Conservation (phyloP, 192 early-diverging fungal species). For the Jimgerdemannia lactiflua region DNA sequence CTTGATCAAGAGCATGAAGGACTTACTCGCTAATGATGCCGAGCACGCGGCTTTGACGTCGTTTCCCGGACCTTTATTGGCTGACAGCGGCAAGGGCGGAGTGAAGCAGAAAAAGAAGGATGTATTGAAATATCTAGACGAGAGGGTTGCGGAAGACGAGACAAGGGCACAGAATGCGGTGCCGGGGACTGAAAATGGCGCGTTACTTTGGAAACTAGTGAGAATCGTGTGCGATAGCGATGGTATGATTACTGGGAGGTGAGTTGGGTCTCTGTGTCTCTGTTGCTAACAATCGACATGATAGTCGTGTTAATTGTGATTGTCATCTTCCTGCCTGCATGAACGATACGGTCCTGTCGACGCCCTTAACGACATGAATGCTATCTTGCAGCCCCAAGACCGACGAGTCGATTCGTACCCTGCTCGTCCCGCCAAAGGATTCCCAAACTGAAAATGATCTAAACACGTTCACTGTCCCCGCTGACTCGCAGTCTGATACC, state of each 20-base stretch:
- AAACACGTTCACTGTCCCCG: conserved; percentile 32
- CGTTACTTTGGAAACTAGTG: conserved; percentile 61
- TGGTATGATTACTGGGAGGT: conserved; percentile 55
- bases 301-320: too few relatives aligned
- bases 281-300: too few relatives aligned
- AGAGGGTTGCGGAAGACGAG: background rate
- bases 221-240: conserved; percentile 61
- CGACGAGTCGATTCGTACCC: conserved; percentile 42
- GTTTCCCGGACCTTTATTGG: conserved; percentile 55
- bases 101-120: conserved; percentile 48
- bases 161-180: too few relatives aligned
- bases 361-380: too few relatives aligned
- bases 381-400: conserved; percentile 30
- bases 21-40: conserved; percentile 22
- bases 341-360: background rate
- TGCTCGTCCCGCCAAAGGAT: conserved; percentile 27
- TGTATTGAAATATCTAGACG: conserved; percentile 35
- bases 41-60: conserved; percentile 8
- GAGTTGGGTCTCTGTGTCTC: conserved; percentile 9
- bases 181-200: too few relatives aligned
- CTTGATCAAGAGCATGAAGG: conserved; percentile 43
- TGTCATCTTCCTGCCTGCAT: background rate
- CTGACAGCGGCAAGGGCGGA: conserved; percentile 37
- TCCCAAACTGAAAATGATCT: conserved; percentile 13
- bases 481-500: conserved; percentile 9